phyloP scores from a whole-genome alignment of 1,139 yeast genomes.

The Meyerozyma guilliermondii region DNA sequence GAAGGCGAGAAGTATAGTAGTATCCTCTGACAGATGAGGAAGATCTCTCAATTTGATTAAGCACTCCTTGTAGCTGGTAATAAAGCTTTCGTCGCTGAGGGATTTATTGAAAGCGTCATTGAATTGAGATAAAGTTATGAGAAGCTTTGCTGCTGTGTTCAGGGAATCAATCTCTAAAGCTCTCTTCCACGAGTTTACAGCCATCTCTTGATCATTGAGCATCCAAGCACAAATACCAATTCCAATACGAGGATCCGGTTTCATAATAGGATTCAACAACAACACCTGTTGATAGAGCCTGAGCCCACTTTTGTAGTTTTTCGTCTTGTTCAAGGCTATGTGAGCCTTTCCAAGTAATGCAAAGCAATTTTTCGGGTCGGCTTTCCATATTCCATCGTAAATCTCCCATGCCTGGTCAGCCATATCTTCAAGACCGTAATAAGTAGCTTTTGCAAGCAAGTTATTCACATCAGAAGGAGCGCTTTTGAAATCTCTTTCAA shows the following conservation, averaged over 20 bases:
- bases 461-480: conserved; percentile 23
- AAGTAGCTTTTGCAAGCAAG: conserved; percentile 56
- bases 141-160: conserved; percentile 58
- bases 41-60: conserved; percentile 26
- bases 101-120: conserved; percentile 59
- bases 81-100: conserved; percentile 55
- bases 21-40: conserved; percentile 20
- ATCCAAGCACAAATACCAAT: conserved; percentile 94
- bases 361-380: conserved; percentile 54
- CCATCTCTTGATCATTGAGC: conserved; percentile 72
- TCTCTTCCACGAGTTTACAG: conserved; percentile 78
- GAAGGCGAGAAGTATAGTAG: conserved; percentile 40
- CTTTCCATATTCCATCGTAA: conserved; percentile 50
- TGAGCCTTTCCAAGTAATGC: conserved; percentile 88
- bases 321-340: conserved; percentile 59
- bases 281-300: conserved; percentile 80
- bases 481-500: not conserved
- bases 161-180: conserved; percentile 61
- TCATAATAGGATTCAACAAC: conserved; percentile 66
- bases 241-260: conserved; percentile 94
- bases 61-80: conserved; percentile 44
- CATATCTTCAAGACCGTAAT: conserved; percentile 42
- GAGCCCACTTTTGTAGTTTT: conserved; percentile 69
- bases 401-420: conserved; percentile 65
- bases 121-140: conserved; percentile 65